A percentile compares a stretch with the other conserved stretches of the same genome.
Conservation (phyloP, 2,329 filamentous ascomycete genomes). For the Penicillium concentricum region DNA sequence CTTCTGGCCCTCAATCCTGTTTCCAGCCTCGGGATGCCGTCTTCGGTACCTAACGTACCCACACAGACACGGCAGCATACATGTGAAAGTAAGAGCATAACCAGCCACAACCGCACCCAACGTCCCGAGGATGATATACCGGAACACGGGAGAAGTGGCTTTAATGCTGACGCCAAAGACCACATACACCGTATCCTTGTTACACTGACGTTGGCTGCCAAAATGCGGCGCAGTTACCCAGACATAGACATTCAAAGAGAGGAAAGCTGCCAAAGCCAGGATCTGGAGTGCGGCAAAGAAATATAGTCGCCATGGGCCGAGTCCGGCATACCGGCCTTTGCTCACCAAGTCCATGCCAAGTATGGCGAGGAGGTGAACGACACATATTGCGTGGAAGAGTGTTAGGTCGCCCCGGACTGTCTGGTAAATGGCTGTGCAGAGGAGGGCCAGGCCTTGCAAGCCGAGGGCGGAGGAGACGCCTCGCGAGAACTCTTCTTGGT, state of each 20-base stretch:
- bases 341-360: conserved; percentile 15
- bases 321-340: conserved; percentile 17
- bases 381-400: conserved; percentile 22
- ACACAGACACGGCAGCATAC: conserved; percentile 15
- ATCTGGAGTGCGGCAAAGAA: conserved; percentile 13
- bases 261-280: conserved; percentile 10
- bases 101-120: conserved; percentile 5
- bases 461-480: conserved; percentile 18
- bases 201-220: conserved; percentile 16
- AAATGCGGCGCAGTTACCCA: conserved; percentile 18
- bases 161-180: conserved; percentile 18
- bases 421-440: conserved; percentile 21
- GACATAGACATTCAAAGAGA: conserved; percentile 17
- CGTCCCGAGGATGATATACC: conserved; percentile 17
- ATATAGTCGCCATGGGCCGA: conserved; percentile 18
- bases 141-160: conserved; percentile 16
- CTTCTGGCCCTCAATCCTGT: neutral
- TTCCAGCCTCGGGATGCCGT: neutral
- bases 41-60: neutral
- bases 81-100: conserved; percentile 12
- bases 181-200: conserved; percentile 14
- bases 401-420: conserved; percentile 16
- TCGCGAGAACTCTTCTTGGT: conserved; percentile 17
- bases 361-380: conserved; percentile 17
- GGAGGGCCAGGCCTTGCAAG: conserved; percentile 18